Base-by-base conservation (phyloP, 2,329 filamentous ascomycete species). In the Coniochaeta sp. region DNA sequence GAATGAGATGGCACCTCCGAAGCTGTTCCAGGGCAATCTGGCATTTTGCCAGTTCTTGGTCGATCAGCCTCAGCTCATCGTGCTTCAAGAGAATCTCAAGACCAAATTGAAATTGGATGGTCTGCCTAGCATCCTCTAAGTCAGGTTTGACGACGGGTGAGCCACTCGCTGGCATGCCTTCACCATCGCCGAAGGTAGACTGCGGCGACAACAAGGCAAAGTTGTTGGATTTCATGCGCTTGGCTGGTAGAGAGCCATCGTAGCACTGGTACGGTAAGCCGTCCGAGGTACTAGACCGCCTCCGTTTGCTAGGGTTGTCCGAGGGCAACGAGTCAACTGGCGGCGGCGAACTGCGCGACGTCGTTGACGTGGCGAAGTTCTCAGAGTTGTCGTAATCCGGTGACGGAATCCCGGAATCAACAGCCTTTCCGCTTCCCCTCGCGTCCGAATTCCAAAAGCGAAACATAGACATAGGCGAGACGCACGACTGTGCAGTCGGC, bases 1-100 rank as follows among this genome's bases (percentile, higher is more conserved):
- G 93, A 67, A 96, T 93, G 66, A 98, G 81, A 71, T 95, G 88
- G 76, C 93, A 97, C 62, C 95, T 88, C 67, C 95, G 89, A 64
- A 99, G 80, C 76, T 98, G 95, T 76, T 99, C 95, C 66, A 98
- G 81, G 12, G 93, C 91, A 64, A 93, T 80, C 77, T 98, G 93
- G 71, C 93, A 97, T 78, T 97, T 98, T 65, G 91, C 93, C 65
- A 98, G 83, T 77, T 98, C 95, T 75, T 96, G 92, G 71, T 98
- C 91, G 73, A 98, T 96, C 66, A 96, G 81, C 61, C 93, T 90
- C 62, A 98, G 78, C 77, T 99, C 95, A 69, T 95, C 87, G 75
- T 99, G 95, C 80, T 97, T 98, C 72, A 96, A 78, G 64, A 98
- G 78, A 59, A 98, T 93, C 77, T 97, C 93, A 65, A 95, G 84